Evolutionary conservation across 2,329 filamentous ascomycete genomes (phyloP), one percentile per base, ranked within the genome.

Genomic region (Clarireedia paspali): DNA sequence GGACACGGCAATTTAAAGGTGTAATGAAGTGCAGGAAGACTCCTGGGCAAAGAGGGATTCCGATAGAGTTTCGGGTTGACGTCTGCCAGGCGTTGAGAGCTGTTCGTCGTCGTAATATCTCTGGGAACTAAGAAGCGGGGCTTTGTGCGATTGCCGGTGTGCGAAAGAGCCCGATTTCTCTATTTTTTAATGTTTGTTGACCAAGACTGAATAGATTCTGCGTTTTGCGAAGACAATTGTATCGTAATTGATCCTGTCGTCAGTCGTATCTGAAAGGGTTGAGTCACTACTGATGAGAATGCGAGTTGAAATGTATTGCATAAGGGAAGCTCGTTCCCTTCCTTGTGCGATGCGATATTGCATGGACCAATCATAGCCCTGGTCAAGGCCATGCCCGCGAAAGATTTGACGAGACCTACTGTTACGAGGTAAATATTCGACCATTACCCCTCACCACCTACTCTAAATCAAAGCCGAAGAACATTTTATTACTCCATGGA

Each of bases 1-100:
- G 86, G 85, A 79, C 86, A 91, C 90, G 88, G 90, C 90, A 69
- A 91, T 69, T 91, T 94, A 90, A 92, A 91, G 88, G 88, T 78
- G 78, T 44, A 57, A 71, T 72, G 75, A 79, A 78, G 77, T 71
- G 70, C 64, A 71, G 73, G 70, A 74, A 68, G 68, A 71, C 67
- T 72, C 70, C 69, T 61, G 59, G 44, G 34, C 51, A 30, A 44
- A 36, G 40, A 42, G 24, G 17, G 38, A 58, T 52, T 34, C 47
- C 39, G 44, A 36, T 50, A 27, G 53, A 50, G 39, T 12, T 26
- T 24, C 47, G 52, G 42, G 47, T 47, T 24, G 23, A 49, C 40
- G 23, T 52, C 56, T 61, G 50, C 60, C 59, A 61, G 57, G 46
- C 52, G 24, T n/a, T 40, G 7, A 27, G 15, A n/a, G 23, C 27